Percentiles rank a stretch among this genome's conserved stretches.
Evolutionary conservation across 2,329 filamentous ascomycete genomes (phyloP).

Genomic region (Madurella mycetomatis): DNA sequence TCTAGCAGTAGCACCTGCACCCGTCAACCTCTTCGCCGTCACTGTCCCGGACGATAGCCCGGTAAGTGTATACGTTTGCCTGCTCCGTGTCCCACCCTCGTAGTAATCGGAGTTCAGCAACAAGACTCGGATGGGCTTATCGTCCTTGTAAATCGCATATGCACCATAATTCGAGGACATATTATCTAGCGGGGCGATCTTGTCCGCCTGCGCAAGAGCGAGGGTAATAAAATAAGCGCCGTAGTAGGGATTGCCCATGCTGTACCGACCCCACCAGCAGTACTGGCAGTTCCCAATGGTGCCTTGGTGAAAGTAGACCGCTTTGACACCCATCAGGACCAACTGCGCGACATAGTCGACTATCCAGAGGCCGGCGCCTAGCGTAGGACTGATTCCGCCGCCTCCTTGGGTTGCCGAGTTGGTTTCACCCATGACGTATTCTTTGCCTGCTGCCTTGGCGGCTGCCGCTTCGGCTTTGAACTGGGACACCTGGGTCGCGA

Average conservation of each 20-base stretch:
- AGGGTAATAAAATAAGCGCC: conserved; percentile 39
- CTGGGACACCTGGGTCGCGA: too few relatives aligned
- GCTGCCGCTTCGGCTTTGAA: conserved; percentile 40
- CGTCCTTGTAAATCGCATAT: conserved; percentile 41
- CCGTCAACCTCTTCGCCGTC: conserved; percentile 28
- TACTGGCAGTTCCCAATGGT: conserved; percentile 50
- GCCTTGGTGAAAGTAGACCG: conserved; percentile 49
- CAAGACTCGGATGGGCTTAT: conserved; percentile 36
- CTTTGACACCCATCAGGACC: conserved; percentile 34
- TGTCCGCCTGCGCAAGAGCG: conserved; percentile 38
- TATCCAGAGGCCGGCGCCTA: conserved; percentile 48
- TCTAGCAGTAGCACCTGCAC: conserved; percentile 39
- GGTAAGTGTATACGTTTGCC: conserved; percentile 38
- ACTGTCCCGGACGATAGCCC: conserved; percentile 37
- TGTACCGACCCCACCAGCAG: conserved; percentile 45
- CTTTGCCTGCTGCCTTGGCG: conserved; percentile 36
- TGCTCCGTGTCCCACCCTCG: conserved; percentile 29
- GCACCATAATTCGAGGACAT: conserved; percentile 40
- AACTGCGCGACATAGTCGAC: conserved; percentile 42
- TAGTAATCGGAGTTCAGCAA: conserved; percentile 46
- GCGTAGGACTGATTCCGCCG: conserved; percentile 40
- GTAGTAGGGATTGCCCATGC: conserved; percentile 49
- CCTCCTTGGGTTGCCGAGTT: conserved; percentile 40
- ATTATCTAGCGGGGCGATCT: conserved; percentile 43
- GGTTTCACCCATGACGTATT: conserved; percentile 47